Conservation (phyloP, 176 grass and related monocot genomes). For the Tillandsia fasciculata region DNA sequence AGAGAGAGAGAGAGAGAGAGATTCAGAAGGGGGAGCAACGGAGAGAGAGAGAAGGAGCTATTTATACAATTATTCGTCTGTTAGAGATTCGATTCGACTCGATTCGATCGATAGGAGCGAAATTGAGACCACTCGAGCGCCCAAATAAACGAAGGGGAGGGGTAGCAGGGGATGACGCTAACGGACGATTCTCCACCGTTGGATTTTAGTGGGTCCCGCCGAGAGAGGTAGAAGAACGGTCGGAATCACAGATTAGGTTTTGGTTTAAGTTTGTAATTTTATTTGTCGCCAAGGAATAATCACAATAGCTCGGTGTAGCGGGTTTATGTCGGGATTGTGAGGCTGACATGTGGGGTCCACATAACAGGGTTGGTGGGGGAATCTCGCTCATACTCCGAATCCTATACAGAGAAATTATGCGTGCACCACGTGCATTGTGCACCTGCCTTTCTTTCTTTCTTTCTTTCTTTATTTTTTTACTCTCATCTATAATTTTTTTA, state of each 20-base stretch:
- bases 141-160: background rate
- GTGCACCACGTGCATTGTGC: too few relatives aligned
- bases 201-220: background rate
- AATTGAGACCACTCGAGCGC: conserved; percentile 1
- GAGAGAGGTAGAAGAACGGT: background rate
- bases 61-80: background rate
- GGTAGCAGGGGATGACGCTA: background rate
- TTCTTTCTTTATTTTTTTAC: too few relatives aligned
- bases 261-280: too few relatives aligned
- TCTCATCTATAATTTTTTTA: too few relatives aligned
- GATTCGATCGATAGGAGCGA: background rate
- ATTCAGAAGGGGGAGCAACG: background rate
- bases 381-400: background rate
- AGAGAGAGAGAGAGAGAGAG: background rate
- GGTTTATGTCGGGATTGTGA: too few relatives aligned
- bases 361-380: background rate
- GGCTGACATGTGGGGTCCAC: too few relatives aligned
- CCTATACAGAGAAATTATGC: background rate
- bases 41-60: background rate
- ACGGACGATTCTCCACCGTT: background rate
- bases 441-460: too few relatives aligned
- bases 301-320: too few relatives aligned
- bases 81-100: background rate
- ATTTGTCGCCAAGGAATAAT: too few relatives aligned
- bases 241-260: too few relatives aligned